These are phyloP conservation scores for Gnaphalium uliginosum DNA, from an alignment of 129 eudicot genomes.

Conservation along the genomic window DNA sequence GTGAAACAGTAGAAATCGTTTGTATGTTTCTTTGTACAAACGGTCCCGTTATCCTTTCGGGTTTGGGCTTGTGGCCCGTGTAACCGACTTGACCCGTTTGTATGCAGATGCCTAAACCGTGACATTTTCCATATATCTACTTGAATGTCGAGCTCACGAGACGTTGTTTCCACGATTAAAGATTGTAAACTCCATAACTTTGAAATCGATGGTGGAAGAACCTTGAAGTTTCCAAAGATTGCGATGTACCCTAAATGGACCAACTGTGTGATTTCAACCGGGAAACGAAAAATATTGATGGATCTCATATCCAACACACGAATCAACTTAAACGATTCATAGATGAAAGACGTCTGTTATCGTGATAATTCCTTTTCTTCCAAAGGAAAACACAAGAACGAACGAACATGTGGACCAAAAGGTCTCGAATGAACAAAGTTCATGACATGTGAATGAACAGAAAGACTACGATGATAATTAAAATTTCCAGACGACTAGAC, in stretches of 20 bases:
- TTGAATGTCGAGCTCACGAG: conserved; percentile 39
- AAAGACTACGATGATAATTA: conserved; percentile 46
- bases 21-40: conserved; percentile 51
- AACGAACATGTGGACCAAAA: conserved; percentile 54
- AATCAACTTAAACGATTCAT: conserved; percentile 48
- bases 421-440: conserved; percentile 47
- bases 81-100: conserved; percentile 46
- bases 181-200: conserved; percentile 61
- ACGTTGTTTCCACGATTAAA: conserved; percentile 45
- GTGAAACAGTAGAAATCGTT: conserved; percentile 50
- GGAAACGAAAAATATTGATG: conserved; percentile 50
- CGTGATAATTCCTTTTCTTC: conserved; percentile 38
- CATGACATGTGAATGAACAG: conserved; percentile 52
- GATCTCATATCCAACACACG: conserved; percentile 49
- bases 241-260: conserved; percentile 57
- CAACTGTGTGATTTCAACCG: conserved; percentile 40
- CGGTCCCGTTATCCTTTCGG: conserved; percentile 41
- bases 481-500: conserved; percentile 8
- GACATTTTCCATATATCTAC: conserved; percentile 66
- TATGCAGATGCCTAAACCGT: conserved; percentile 56
- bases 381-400: conserved; percentile 47
- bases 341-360: conserved; percentile 39
- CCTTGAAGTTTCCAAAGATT: conserved; percentile 42
- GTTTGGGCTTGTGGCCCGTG: conserved; percentile 46
- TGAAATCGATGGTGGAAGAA: conserved; percentile 47